Conservation (phyloP, 2,329 filamentous ascomycete species). For the Zymoseptoria passerinii region DNA sequence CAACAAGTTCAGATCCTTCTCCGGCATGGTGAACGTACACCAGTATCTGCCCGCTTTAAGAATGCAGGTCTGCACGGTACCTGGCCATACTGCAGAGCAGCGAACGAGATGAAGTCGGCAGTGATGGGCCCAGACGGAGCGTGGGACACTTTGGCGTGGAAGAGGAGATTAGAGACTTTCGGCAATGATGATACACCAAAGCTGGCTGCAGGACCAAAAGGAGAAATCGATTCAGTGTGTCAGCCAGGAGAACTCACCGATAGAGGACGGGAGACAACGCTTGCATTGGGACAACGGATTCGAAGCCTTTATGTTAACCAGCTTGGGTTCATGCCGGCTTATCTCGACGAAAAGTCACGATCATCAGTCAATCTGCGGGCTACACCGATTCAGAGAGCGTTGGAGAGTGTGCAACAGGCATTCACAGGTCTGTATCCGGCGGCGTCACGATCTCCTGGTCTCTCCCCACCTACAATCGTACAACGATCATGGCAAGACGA, state of each 20-base stretch:
- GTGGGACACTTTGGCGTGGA: constrained; percentile 54
- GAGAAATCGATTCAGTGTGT: constrained; percentile 73
- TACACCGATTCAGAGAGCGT: constrained; percentile 42
- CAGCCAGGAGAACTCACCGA: constrained; percentile 50
- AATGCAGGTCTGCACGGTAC: constrained; percentile 46
- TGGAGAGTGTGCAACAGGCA: constrained; percentile 44
- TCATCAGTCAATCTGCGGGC: constrained; percentile 38
- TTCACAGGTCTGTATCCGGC: constrained; percentile 43
- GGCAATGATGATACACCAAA: constrained; percentile 52
- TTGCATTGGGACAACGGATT: constrained; percentile 41
- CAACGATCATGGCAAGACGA: constrained; percentile 40
- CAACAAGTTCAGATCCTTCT: constrained; percentile 79
- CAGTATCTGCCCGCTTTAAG: constrained; percentile 79
- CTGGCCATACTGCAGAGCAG: constrained; percentile 87
- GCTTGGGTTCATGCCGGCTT: constrained; percentile 40
- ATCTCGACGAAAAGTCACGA: constrained; percentile 31
- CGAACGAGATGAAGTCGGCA: constrained; percentile 59
- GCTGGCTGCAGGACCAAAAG: constrained; percentile 57
- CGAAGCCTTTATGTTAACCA: constrained; percentile 44
- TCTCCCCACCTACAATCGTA: constrained; percentile 38
- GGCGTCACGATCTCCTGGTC: constrained; percentile 33
- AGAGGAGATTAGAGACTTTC: constrained; percentile 76
- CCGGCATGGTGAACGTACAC: constrained; percentile 57
- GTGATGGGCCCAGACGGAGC: constrained; percentile 47
- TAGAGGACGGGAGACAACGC: constrained; percentile 41